These are phyloP conservation scores for Torrubiellomyces zombiae DNA, from an alignment of 2,329 filamentous ascomycete genomes.

Conservation along the genomic window DNA sequence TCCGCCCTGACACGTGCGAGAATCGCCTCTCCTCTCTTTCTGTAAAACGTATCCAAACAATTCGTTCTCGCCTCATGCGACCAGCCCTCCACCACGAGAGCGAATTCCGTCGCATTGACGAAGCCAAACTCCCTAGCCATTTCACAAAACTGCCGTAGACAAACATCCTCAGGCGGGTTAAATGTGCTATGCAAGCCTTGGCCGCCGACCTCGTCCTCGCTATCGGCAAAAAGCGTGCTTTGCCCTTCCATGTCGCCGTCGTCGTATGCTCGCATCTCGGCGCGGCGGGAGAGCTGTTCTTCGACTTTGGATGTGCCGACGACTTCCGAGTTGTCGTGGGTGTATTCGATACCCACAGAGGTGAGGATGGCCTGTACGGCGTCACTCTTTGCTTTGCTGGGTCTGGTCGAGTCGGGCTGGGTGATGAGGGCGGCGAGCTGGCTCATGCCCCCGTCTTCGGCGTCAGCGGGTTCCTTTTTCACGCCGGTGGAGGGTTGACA, in stretches of 20 bases:
- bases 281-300: conserved; percentile 61
- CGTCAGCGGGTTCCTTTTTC: conserved; percentile 32
- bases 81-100: conserved; percentile 78
- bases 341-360: conserved; percentile 81
- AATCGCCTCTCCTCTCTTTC: conserved; percentile 36
- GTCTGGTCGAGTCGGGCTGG: conserved; percentile 21
- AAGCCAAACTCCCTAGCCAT: conserved; percentile 76
- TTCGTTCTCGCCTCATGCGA: conserved; percentile 67
- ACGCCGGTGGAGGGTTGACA: too few relatives aligned
- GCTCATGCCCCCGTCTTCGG: conserved; percentile 51
- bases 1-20: conserved; percentile 18
- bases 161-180: conserved; percentile 58
- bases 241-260: conserved; percentile 28
- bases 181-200: conserved; percentile 29
- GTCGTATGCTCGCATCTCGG: conserved; percentile 40
- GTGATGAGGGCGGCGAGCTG: conserved; percentile 46
- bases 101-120: conserved; percentile 64
- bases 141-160: conserved; percentile 70
- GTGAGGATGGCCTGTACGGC: conserved; percentile 79
- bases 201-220: conserved; percentile 16
- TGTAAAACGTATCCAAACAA: conserved; percentile 70
- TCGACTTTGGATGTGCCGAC: conserved; percentile 89
- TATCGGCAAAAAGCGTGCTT: conserved; percentile 42
- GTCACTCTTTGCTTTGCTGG: conserved; percentile 39
- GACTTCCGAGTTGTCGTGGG: conserved; percentile 91